These are phyloP conservation scores for Xylariaceae sp. DNA, from an alignment of 2,329 filamentous ascomycete genomes.

Conservation along the genomic window DNA sequence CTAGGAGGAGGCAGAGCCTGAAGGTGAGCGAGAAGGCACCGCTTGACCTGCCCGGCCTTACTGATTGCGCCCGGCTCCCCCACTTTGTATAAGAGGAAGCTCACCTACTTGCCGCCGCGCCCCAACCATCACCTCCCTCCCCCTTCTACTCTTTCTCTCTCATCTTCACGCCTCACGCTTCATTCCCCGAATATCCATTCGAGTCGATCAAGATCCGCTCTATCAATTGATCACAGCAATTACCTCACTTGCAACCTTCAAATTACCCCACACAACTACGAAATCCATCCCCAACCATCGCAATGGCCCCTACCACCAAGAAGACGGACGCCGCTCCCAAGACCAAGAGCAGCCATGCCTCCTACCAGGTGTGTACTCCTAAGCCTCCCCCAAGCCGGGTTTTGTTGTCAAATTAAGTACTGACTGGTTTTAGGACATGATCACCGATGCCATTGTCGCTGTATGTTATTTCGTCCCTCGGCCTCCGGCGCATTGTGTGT, in stretches of 20 bases:
- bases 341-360: conserved; percentile 49
- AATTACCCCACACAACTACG: conserved; percentile 12
- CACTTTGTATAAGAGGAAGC: conserved; percentile 54
- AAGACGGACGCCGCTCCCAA: conserved; percentile 48
- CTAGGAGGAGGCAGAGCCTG: neutral
- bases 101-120: conserved; percentile 50
- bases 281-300: conserved; percentile 23
- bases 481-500: conserved; percentile 33
- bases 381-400: conserved; percentile 5
- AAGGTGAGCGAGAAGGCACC: neutral
- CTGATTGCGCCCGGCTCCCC: conserved; percentile 51
- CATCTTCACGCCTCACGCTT: conserved; percentile 15
- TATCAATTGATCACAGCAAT: conserved; percentile 19
- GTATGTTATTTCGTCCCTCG: conserved; percentile 41
- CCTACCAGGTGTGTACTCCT: conserved; percentile 51
- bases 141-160: conserved; percentile 34
- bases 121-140: conserved; percentile 35
- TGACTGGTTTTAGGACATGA: conserved; percentile 53
- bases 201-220: conserved; percentile 20
- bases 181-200: conserved; percentile 14
- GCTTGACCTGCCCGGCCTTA: conserved; percentile 25
- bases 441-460: conserved; percentile 57
- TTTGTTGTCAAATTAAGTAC: conserved; percentile 18
- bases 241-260: conserved; percentile 7
- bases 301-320: conserved; percentile 61